Conservation (phyloP, 2,329 filamentous ascomycete genomes). For the Neocatenulostroma microsporum region DNA sequence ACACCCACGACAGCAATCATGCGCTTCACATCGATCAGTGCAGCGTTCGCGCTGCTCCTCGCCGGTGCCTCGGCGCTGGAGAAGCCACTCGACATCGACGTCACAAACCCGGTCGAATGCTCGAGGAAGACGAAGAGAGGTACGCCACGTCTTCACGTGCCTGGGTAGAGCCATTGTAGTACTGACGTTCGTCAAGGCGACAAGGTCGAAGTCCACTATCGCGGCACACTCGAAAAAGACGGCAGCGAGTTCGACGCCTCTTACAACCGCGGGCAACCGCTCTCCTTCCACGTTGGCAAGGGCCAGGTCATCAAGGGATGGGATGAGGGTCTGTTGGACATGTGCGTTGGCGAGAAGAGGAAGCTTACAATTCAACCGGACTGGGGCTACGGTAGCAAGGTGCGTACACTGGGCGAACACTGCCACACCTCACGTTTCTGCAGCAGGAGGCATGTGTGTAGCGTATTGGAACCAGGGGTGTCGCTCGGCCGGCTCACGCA, state of each 20-base stretch:
- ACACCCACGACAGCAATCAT: conserved; percentile 25
- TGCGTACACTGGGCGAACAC: no score
- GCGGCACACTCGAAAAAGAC: conserved; percentile 64
- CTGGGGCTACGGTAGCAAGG: conserved; percentile 68
- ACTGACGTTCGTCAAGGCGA: conserved; percentile 49
- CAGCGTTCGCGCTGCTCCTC: conserved; percentile 43
- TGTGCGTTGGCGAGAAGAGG: conserved; percentile 94
- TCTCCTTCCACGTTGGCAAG: conserved; percentile 70
- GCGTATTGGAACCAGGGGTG: no score
- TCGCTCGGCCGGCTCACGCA: no score
- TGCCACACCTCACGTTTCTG: no score
- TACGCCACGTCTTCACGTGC: conserved; percentile 30
- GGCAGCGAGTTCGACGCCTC: conserved; percentile 47
- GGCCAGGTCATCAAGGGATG: conserved; percentile 94
- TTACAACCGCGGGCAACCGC: conserved; percentile 71
- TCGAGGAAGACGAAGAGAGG: conserved; percentile 53
- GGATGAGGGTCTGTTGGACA: conserved; percentile 85
- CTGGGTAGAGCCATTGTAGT: background rate
- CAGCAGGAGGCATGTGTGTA: no score
- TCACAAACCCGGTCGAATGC: conserved; percentile 67
- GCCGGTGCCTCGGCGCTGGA: conserved; percentile 38
- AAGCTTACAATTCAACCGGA: conserved; percentile 85
- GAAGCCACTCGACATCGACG: conserved; percentile 66
- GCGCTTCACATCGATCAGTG: conserved; percentile 36
- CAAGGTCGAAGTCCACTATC: conserved; percentile 79